phyloP scores from a whole-genome alignment of 257 asterid species.

The Buddleja alternifolia region DNA sequence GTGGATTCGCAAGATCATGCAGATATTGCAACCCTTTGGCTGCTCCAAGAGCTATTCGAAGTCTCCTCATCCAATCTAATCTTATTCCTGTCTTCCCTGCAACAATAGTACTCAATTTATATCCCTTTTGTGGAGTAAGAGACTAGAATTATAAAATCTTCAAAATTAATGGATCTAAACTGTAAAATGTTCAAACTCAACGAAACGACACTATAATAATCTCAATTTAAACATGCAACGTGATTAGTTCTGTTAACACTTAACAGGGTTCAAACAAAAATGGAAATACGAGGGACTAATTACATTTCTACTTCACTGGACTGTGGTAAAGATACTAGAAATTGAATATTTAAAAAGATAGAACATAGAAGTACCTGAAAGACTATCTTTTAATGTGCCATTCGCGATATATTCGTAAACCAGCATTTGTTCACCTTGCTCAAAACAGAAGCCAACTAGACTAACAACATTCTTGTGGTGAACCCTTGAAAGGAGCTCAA shows the following conservation, averaged over 20 bases:
- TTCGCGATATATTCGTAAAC: conserved; percentile 74
- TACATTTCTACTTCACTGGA: too few species aligned
- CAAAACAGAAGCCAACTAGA: conserved; percentile 79
- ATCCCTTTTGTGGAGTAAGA: background rate
- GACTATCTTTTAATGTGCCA: conserved; percentile 80
- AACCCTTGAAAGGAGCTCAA: conserved; percentile 95
- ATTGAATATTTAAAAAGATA: too few species aligned
- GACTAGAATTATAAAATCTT: too few species aligned
- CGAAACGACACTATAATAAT: too few species aligned
- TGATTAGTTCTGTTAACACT: too few species aligned
- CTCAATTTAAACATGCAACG: too few species aligned
- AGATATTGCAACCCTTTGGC: conserved; percentile 87
- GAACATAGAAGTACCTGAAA: conserved; percentile 58
- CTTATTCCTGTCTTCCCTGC: conserved; percentile 75
- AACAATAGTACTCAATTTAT: conserved; percentile 12
- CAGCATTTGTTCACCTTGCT: conserved; percentile 81
- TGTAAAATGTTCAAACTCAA: too few species aligned
- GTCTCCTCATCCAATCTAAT: conserved; percentile 89
- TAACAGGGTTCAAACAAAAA: too few species aligned
- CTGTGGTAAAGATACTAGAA: too few species aligned
- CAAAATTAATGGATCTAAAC: too few species aligned
- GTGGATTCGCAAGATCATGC: conserved; percentile 87
- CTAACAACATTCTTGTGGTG: conserved; percentile 92
- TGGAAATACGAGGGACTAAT: too few species aligned
- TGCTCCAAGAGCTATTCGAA: conserved; percentile 77